Base-by-base conservation (phyloP, 768 basidiomycete genomes). In the Stropharia rugosoannulata region DNA sequence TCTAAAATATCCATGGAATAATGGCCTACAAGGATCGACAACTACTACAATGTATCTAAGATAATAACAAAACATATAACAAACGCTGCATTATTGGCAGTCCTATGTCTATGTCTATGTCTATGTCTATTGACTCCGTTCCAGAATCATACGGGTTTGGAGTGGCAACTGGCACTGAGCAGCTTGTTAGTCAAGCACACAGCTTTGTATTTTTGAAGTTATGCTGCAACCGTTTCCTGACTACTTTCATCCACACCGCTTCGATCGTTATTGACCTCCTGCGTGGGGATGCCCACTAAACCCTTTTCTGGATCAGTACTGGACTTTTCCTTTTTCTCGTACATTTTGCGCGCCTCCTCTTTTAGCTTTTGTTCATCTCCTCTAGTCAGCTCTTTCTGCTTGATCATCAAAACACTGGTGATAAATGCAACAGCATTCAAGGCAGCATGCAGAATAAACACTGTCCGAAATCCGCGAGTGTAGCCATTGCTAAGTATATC, bases 371-470 rank as follows among this genome's bases (percentile, higher is more conserved):
- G 77, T 35, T 86, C 84, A 63, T 87, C 87, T 1, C 66, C 78
- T 37, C 85, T 69, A 35, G 76, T 80, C 37, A 90, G 69, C 27
- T 86, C 80, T 54, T 81, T 78, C 59, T 85, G 81, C 55, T 80
- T 80, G 61, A 87, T 85, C 75, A 89, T 79, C 44, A 82, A 58
- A 11, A 86, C 64, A 55, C 82, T 80, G 15, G 81, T 69, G 27
- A 85, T 62, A n/a, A 80, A 79, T 4, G 84, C 84, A 1, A 82
- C 53, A 1, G 76, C 80, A 5, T 82, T 77, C 32, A 87, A 66
- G 2, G 74, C 73, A 1, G 83, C 81, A 57, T 87, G 81, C 55
- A 89, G 72, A 38, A 85, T 74, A 68, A 89, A 90, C 2, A 89
- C 72, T 3, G 72, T 65, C 39, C 75, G 68, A 67, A 89, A 85